phyloP scores from a whole-genome alignment of 1,284 basidiomycete genomes.

The Ceratobasidium sp. region DNA sequence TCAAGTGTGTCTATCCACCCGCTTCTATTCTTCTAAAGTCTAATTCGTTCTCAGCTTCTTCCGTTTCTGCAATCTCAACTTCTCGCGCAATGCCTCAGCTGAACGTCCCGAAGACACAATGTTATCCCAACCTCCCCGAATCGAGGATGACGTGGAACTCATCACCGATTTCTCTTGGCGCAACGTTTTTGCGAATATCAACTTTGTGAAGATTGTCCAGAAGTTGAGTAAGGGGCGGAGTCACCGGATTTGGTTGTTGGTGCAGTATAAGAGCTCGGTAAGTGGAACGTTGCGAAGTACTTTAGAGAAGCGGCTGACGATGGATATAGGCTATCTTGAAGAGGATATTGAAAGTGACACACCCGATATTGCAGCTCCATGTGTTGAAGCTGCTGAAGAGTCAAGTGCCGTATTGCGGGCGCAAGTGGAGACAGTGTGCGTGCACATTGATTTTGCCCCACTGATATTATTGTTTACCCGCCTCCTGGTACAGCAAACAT shows the following conservation, averaged over 20 bases:
- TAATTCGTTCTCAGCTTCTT: constrained; percentile 79
- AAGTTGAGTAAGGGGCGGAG: constrained; percentile 96
- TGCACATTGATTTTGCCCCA: constrained; percentile 29
- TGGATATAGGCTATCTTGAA: constrained; percentile 87
- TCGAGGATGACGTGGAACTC: constrained; percentile 89
- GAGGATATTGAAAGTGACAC: constrained; percentile 92
- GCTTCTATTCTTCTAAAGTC: constrained; percentile 1
- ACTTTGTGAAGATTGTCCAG: constrained; percentile 98
- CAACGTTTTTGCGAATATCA: constrained; percentile 98
- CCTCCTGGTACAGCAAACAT: constrained; percentile 82
- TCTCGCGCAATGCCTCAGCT: constrained; percentile 68
- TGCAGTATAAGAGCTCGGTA: constrained; percentile 98
- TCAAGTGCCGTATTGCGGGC: constrained; percentile 97
- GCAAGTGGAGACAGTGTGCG: constrained; percentile 97
- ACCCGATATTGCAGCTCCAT: constrained; percentile 94
- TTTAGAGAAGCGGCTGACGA: constrained; percentile 38
- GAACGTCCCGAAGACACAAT: constrained; percentile 62
- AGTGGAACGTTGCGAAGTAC: constrained; percentile 55
- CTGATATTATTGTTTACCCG: constrained; percentile 21
- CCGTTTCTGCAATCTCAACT: constrained; percentile 87
- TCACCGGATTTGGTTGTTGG: constrained; percentile 94
- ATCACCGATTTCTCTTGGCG: constrained; percentile 97
- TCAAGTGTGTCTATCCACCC: constrained; percentile 71
- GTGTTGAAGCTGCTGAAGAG: constrained; percentile 99
- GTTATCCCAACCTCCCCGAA: constrained; percentile 60